phyloP scores from a whole-genome alignment of 208 protist species.

The Angomonas ambiguus region DNA sequence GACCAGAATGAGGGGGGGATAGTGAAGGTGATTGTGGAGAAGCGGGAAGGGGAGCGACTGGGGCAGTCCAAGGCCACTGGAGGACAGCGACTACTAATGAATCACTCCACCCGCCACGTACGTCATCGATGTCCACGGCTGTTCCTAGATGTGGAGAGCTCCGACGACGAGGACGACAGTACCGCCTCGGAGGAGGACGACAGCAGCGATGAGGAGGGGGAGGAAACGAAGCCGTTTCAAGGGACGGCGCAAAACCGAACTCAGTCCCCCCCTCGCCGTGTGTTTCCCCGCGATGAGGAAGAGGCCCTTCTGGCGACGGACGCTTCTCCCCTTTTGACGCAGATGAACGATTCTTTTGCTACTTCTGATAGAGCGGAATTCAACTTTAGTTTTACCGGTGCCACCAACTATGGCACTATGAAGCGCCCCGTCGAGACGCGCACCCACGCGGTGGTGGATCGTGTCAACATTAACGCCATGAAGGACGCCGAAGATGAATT shows the following conservation, averaged over 20 bases:
- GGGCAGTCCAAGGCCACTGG: neutral
- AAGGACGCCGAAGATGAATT: slow-evolving; percentile 54
- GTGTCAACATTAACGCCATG: slow-evolving; percentile 34
- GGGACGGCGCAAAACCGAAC: neutral
- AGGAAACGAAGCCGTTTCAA: neutral
- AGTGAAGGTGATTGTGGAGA: slow-evolving; percentile 19
- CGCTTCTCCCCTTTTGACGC: neutral
- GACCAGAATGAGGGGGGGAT: slow-evolving; percentile 25
- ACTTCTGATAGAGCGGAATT: neutral
- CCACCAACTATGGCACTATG: slow-evolving; percentile 10
- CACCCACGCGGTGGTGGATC: slow-evolving; percentile 22
- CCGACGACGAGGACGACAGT: slow-evolving; percentile 25
- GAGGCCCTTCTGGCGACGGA: neutral
- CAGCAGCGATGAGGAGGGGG: slow-evolving; percentile 3
- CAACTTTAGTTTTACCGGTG: slow-evolving; percentile 12
- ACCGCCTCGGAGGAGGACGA: slow-evolving; percentile 13
- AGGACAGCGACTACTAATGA: slow-evolving; percentile 34
- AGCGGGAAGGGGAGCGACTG: neutral
- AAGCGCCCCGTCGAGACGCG: neutral
- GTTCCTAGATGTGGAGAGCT: slow-evolving; percentile 31
- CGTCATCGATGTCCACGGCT: slow-evolving; percentile 47
- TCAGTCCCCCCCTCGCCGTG: slow-evolving; percentile 4
- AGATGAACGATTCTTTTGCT: neutral
- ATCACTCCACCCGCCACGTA: slow-evolving; percentile 42
- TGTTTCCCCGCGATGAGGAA: neutral